phyloP scores from a whole-genome alignment of 2,329 filamentous ascomycete species.

The Aspergillus hortae region DNA sequence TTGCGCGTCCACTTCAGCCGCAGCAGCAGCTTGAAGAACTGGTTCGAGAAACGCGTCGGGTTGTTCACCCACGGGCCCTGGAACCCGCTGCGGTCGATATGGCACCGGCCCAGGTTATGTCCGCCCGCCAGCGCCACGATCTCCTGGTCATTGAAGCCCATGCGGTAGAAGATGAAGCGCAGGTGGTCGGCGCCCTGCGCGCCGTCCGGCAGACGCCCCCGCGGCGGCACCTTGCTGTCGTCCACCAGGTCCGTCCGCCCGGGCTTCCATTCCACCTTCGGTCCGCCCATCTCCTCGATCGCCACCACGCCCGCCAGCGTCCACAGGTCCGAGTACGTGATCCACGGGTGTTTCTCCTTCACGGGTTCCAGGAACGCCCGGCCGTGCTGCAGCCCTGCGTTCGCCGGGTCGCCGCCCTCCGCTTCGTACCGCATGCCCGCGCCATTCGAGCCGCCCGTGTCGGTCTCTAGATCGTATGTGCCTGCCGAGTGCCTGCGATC shows the following conservation, averaged over 20 bases:
- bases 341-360: slow-evolving; percentile 58
- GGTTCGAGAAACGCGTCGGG: slow-evolving; percentile 57
- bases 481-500: slow-evolving; percentile 57
- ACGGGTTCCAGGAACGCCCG: slow-evolving; percentile 62
- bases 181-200: slow-evolving; percentile 54
- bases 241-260: slow-evolving; percentile 62
- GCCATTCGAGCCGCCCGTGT: slow-evolving; percentile 63
- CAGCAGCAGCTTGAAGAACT: slow-evolving; percentile 54
- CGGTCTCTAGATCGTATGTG: slow-evolving; percentile 57
- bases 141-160: slow-evolving; percentile 60
- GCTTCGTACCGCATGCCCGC: slow-evolving; percentile 64
- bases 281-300: slow-evolving; percentile 59
- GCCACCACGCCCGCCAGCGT: slow-evolving; percentile 59
- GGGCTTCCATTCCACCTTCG: slow-evolving; percentile 53
- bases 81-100: slow-evolving; percentile 55
- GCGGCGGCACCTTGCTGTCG: slow-evolving; percentile 56
- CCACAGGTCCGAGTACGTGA: slow-evolving; percentile 65
- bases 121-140: slow-evolving; percentile 57
- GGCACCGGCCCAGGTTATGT: slow-evolving; percentile 56
- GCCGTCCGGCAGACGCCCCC: slow-evolving; percentile 55
- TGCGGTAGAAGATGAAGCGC: slow-evolving; percentile 55
- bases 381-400: slow-evolving; percentile 62
- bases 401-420: slow-evolving; percentile 62
- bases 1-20: slow-evolving; percentile 54
- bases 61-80: slow-evolving; percentile 59